A percentile compares a stretch with the other conserved stretches of the same genome.
Conservation (phyloP, 2,329 filamentous ascomycete species). For the Ascochyta koolunga region DNA sequence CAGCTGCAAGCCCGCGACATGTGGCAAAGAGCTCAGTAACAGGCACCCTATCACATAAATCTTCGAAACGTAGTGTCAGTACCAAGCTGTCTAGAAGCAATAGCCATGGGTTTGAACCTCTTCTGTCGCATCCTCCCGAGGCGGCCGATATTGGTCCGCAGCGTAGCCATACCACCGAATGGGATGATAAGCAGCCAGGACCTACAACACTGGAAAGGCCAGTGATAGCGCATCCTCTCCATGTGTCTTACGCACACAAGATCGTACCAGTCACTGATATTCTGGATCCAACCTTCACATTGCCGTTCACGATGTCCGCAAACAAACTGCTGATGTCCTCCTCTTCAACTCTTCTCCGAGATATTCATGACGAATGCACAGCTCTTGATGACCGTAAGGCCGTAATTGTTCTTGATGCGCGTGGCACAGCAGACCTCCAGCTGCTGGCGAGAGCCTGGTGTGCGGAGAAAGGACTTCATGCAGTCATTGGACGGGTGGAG, state of each 20-base stretch:
- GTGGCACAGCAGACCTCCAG: slow-evolving; percentile 69
- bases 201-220: slow-evolving; percentile 6
- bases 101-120: slow-evolving; percentile 44
- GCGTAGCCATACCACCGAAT: slow-evolving; percentile 28
- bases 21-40: slow-evolving; percentile 33
- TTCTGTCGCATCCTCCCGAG: slow-evolving; percentile 43
- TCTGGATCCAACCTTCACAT: slow-evolving; percentile 32
- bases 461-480: slow-evolving; percentile 75
- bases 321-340: slow-evolving; percentile 24
- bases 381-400: slow-evolving; percentile 31
- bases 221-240: slow-evolving; percentile 48
- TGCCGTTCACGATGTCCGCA: slow-evolving; percentile 32
- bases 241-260: slow-evolving; percentile 46
- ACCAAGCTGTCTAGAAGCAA: slow-evolving; percentile 35
- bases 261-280: slow-evolving; percentile 44
- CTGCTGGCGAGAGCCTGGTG: slow-evolving; percentile 75
- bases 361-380: slow-evolving; percentile 18
- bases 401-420: slow-evolving; percentile 54
- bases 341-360: slow-evolving; percentile 16
- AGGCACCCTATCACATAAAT: slow-evolving; percentile 35
- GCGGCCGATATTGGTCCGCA: slow-evolving; percentile 35
- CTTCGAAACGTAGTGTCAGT: slow-evolving; percentile 40
- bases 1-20: slow-evolving; percentile 27
- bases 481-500: slow-evolving; percentile 69
- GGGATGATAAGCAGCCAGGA: slow-evolving; percentile 20